Conservation (phyloP, 2,329 filamentous ascomycete genomes). For the Teratosphaeria pseudoeucalypti region DNA sequence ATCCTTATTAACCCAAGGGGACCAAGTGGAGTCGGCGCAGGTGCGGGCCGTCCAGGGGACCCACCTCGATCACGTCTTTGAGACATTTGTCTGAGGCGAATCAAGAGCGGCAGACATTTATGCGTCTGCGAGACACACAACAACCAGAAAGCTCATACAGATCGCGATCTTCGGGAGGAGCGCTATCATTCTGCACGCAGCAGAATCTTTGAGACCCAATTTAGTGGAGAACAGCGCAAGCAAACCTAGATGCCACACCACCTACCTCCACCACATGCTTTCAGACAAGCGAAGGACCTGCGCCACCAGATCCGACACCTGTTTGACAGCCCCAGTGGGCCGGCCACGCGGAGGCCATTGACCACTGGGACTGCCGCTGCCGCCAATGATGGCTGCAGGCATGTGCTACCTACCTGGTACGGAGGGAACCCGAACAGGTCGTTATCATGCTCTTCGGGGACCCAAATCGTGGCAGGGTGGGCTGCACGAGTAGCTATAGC, state of each 20-base stretch:
- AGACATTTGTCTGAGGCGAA: not conserved
- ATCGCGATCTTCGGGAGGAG: not conserved
- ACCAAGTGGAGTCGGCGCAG: not conserved
- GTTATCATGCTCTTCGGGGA: not conserved
- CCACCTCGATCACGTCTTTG: not conserved
- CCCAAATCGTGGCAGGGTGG: not conserved
- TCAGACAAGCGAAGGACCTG: not conserved
- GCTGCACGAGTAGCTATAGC: not conserved
- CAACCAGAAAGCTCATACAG: not conserved
- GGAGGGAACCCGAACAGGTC: not conserved
- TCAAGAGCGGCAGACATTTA: not conserved
- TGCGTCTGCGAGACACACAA: not conserved
- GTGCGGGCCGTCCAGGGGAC: not conserved
- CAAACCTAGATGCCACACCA: not conserved
- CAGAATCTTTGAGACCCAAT: not conserved
- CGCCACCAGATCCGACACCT: not conserved
- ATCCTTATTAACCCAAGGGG: not conserved
- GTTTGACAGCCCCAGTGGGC: not conserved
- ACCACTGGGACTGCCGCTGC: not conserved
- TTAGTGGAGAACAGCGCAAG: not conserved
- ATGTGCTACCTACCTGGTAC: not conserved
- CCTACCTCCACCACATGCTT: not conserved
- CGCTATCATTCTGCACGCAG: not conserved
- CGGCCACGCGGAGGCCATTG: not conserved
- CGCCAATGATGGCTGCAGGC: not conserved